Evolutionary conservation across 148 eudicot genomes (phyloP), one percentile per base, ranked within the genome.

Genomic region (Suaeda aralocaspica): DNA sequence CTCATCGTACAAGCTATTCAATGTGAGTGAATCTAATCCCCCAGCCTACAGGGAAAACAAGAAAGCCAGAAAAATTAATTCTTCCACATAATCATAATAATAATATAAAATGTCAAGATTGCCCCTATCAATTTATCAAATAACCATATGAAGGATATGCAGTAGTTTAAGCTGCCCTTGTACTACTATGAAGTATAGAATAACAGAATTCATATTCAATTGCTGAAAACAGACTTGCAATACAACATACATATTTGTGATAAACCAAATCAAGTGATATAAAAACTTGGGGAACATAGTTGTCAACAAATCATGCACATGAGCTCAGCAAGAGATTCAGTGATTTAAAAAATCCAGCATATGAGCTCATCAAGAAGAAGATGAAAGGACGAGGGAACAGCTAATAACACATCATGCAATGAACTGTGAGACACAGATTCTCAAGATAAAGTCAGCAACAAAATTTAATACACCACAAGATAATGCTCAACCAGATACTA

Each of bases 1-100:
- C 52, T 87, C 92, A 36, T 91, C 96, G 7, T 95, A 95, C 74
- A 95, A 78, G 65, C 97, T 95, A 65, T 88, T 79, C 29, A 95
- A 76, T 33, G 88, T 92, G 53, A 89, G 96, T 0, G 93, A 84
- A 76, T 95, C 99, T 81, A 95, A 74, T 81, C 99, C 99, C 29
- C 99, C 99, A 60, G 87, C 99, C 97, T 95, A 84, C 65, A 69
- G 41, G 5, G 8, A 3, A 36, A 36, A 36, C 41, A 9, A 68
- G 53, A 42, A 25, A 53, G 24, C 8, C 29, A 53, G 25, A 28
- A 9, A 50, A 9, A 53, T 53, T 53, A 30, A 13, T 30, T 30
- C 24, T 7, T 31, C 29, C 19, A 26, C 41, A 30, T 18, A 49
- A 49, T 15, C 53, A 49, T 18, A n/a, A 9, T 48, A 15, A 2